A percentile compares a stretch with the other conserved stretches of the same genome.
These are phyloP conservation scores for Borealophlyctis nickersoniae DNA, from an alignment of 192 early-diverging fungal species.

Conservation along the genomic window DNA sequence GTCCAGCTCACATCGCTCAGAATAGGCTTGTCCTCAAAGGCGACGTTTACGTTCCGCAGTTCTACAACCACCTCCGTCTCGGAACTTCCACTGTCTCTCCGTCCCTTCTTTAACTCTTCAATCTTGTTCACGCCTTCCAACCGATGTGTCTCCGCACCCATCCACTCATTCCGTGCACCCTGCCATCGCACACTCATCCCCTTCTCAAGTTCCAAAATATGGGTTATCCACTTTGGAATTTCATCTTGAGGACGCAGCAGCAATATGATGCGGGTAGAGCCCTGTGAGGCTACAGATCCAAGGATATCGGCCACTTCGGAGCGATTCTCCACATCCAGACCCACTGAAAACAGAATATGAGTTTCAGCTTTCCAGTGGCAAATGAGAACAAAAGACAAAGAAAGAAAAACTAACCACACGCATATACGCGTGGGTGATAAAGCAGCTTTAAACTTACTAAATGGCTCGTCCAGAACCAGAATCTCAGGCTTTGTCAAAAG, in stretches of 20 bases:
- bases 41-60: constrained; percentile 44
- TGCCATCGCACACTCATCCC: constrained; percentile 31
- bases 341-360: constrained; percentile 34
- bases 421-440: too few species aligned
- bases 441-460: constrained; percentile 41
- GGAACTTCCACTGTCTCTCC: not conserved
- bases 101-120: not conserved
- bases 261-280: constrained; percentile 33
- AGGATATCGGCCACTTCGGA: constrained; percentile 31
- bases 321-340: constrained; percentile 50
- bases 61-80: constrained; percentile 30
- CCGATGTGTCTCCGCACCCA: not conserved
- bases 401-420: not conserved
- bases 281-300: constrained; percentile 14
- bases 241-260: constrained; percentile 53
- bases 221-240: constrained; percentile 51
- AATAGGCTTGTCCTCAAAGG: constrained; percentile 37
- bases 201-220: constrained; percentile 43
- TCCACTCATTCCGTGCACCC: constrained; percentile 32
- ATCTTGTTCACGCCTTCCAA: not conserved
- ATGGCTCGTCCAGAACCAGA: constrained; percentile 51
- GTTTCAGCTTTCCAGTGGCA: not conserved
- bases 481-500: constrained; percentile 5
- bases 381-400: not conserved
- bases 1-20: constrained; percentile 46